Evolutionary conservation across 176 grass and related monocot genomes (phyloP).

Genomic region (Metroxylon sagu): DNA sequence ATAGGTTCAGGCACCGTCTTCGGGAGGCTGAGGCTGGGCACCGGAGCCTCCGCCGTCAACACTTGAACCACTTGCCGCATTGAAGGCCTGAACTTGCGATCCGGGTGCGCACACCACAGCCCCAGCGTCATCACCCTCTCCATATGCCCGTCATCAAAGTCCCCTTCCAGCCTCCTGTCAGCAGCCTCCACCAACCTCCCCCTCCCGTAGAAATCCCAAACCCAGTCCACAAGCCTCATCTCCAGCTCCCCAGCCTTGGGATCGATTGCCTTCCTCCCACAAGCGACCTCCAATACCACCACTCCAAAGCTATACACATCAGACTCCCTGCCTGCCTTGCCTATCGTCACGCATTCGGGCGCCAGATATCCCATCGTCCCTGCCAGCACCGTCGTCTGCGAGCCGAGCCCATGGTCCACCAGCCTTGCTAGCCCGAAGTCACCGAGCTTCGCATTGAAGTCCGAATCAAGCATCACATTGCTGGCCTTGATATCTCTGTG

Average conservation of each 20-base stretch:
- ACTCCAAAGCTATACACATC: conserved; percentile 10
- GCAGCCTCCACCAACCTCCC: neutral
- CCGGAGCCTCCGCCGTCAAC: neutral
- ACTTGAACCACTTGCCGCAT: neutral
- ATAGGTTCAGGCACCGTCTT: neutral
- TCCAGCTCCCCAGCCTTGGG: neutral
- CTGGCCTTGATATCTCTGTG: too few relatives aligned
- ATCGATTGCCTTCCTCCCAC: conserved; percentile 2
- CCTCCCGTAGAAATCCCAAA: conserved; percentile 4
- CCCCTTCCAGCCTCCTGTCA: neutral
- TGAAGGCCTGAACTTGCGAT: neutral
- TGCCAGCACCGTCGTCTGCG: conserved; percentile 6
- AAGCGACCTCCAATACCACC: conserved; percentile 3
- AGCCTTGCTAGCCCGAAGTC: neutral
- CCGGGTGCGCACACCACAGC: conserved; percentile 8
- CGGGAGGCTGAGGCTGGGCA: neutral
- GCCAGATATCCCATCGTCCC: conserved; percentile 10
- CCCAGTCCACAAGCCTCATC: neutral
- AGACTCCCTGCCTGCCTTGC: conserved; percentile 4
- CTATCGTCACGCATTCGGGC: conserved; percentile 5
- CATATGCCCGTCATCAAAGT: conserved; percentile 1
- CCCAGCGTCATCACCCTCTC: neutral
- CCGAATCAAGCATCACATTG: too few relatives aligned
- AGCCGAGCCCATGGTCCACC: neutral
- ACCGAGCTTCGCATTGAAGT: too few relatives aligned